phyloP scores from a whole-genome alignment of 1,284 basidiomycete genomes.

The Microbotryum saponariae region DNA sequence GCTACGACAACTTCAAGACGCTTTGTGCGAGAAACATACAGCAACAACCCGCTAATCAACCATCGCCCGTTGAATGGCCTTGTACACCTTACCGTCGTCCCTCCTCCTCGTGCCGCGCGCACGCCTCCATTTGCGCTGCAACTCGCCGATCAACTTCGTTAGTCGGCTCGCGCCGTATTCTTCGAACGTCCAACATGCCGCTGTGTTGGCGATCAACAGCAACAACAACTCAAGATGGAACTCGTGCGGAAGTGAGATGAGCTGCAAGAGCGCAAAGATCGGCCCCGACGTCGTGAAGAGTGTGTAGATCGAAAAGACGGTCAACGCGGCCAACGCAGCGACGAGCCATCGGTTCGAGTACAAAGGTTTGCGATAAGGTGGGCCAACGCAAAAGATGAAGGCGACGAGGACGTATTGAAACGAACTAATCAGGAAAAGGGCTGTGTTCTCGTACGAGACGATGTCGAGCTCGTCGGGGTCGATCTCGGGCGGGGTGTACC shows the following conservation, averaged over 20 bases:
- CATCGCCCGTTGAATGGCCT: constrained; percentile 47
- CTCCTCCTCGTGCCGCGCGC: constrained; percentile 42
- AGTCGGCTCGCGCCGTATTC: constrained; percentile 27
- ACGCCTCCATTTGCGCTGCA: constrained; percentile 23
- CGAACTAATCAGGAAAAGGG: constrained; percentile 85
- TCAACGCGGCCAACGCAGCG: constrained; percentile 54
- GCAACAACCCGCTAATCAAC: constrained; percentile 33
- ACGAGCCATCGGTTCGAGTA: constrained; percentile 89
- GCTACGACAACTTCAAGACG: background rate
- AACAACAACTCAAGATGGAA: constrained; percentile 64
- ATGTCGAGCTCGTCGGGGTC: constrained; percentile 73
- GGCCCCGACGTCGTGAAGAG: constrained; percentile 60
- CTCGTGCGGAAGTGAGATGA: constrained; percentile 64
- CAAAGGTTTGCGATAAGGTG: constrained; percentile 89
- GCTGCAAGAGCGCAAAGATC: constrained; percentile 60
- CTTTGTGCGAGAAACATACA: no score
- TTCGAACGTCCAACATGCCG: constrained; percentile 69
- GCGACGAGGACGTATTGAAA: constrained; percentile 98
- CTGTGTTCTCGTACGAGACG: constrained; percentile 89
- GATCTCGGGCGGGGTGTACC: constrained; percentile 59
- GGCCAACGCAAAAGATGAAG: constrained; percentile 93
- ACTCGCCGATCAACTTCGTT: constrained; percentile 29
- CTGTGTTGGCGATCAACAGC: constrained; percentile 66
- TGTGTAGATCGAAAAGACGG: constrained; percentile 65
- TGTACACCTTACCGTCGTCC: constrained; percentile 47